Base-by-base conservation (phyloP, 2,329 filamentous ascomycete genomes). In the Didymella arachidicola region DNA sequence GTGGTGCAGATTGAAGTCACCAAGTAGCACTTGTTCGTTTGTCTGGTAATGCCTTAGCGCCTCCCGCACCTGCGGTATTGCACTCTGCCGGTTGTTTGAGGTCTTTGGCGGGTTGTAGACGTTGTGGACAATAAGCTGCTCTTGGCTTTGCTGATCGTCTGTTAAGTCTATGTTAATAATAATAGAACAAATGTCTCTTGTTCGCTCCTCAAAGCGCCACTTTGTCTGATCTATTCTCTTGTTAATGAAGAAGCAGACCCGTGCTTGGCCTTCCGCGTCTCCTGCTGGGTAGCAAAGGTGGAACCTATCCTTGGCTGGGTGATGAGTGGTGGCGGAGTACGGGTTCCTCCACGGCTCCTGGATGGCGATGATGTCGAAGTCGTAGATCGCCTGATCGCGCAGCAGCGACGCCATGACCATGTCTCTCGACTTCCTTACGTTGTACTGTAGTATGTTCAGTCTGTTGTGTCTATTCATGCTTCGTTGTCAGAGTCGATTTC, bases 171-270 rank as follows among this genome's bases (percentile, higher is more conserved):
- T 22, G 19, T 22, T 22, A 22, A 22, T 22, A 3, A 22, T 22
- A 3, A 22, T 3, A 3, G 19, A 22, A 3, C 19, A 22, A 3
- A 22, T 22, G 19, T 22, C 19, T 22, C 19, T 22, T 22, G 19
- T 22, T 22, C 19, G 19, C 34, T 36, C n/a, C 16, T 18, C 49
- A 30, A 67, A 59, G 39, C 50, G 43, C 65, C 56, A 67, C 18
- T 26, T 45, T 14, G n/a, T 57, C 11, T 62, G 54, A 43, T 66
- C 63, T 42, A 69, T 49, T 27, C 45, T 57, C 51, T 68, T 72
- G 38, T 68, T 71, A 11, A 72, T 49, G 47, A 69, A 72, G 48
- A 70, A 68, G 52, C 60, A 72, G n/a, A 68, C 61, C 53, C 64
- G 42, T 10, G 66, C 55, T 14, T 42, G 53, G 32, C 57, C 60